These are phyloP conservation scores for Hypoxylon rickii DNA, from an alignment of 495 filamentous ascomycete genomes.

Conservation along the genomic window DNA sequence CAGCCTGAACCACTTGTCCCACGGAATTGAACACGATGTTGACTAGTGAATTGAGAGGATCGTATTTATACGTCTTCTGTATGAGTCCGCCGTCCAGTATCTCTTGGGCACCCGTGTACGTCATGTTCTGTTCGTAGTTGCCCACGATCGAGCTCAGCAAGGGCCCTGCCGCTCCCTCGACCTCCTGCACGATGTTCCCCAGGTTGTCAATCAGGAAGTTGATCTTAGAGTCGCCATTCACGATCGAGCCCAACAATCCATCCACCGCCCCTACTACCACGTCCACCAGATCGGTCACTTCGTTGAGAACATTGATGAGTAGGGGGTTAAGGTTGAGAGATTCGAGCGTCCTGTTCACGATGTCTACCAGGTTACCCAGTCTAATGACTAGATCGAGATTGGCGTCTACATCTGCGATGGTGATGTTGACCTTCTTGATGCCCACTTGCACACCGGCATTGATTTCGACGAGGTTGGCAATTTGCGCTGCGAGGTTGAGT, in stretches of 20 bases:
- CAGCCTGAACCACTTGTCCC: conserved; percentile 61
- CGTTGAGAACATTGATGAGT: conserved; percentile 57
- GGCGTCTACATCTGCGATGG: conserved; percentile 59
- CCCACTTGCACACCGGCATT: conserved; percentile 55
- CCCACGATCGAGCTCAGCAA: conserved; percentile 56
- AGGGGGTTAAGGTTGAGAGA: conserved; percentile 62
- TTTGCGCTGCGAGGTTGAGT: conserved; percentile 59
- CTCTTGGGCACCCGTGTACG: conserved; percentile 51
- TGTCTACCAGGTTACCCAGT: conserved; percentile 59
- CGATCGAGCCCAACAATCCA: conserved; percentile 57
- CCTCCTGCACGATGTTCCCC: conserved; percentile 62
- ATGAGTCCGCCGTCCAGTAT: conserved; percentile 52
- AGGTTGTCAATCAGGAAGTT: conserved; percentile 63
- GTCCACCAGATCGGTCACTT: conserved; percentile 53
- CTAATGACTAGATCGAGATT: conserved; percentile 61
- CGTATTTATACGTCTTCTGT: conserved; percentile 59
- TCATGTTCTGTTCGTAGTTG: conserved; percentile 61
- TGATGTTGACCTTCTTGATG: conserved; percentile 61
- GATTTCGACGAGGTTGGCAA: conserved; percentile 57
- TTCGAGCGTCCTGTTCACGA: conserved; percentile 60
- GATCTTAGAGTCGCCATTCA: conserved; percentile 54
- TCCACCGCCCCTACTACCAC: conserved; percentile 58
- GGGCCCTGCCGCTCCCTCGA: conserved; percentile 45
- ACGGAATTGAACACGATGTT: conserved; percentile 60
- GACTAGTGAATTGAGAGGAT: conserved; percentile 57